phyloP scores from a whole-genome alignment of 768 basidiomycete species.

The Nidularia pulvinata region DNA sequence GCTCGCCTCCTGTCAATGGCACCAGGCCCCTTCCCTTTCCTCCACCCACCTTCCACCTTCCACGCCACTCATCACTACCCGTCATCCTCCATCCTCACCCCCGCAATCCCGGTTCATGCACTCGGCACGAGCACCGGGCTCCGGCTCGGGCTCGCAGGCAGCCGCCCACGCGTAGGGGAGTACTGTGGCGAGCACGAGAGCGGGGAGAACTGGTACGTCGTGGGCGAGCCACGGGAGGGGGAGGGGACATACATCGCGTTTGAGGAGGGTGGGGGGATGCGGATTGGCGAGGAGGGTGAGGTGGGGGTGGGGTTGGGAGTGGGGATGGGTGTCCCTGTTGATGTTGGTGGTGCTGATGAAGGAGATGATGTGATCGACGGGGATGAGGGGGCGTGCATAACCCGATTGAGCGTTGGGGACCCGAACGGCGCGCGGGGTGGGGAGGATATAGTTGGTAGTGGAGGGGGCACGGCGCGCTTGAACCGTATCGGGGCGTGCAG shows the following conservation, averaged over 20 bases:
- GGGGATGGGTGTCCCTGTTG: not conserved
- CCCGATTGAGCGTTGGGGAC: not conserved
- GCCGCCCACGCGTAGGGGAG: not conserved
- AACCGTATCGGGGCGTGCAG: constrained; percentile 5
- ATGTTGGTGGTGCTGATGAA: not conserved
- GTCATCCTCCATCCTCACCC: not conserved
- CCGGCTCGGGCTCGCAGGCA: not conserved
- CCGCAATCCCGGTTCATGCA: not conserved
- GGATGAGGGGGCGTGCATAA: no score
- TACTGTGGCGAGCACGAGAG: not conserved
- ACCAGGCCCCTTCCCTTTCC: not conserved
- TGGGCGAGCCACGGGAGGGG: not conserved
- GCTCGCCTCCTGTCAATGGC: not conserved
- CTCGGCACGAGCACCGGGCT: not conserved
- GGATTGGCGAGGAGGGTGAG: not conserved
- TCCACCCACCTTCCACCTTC: not conserved
- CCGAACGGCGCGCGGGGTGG: not conserved
- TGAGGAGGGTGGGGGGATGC: not conserved
- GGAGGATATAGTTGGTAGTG: not conserved
- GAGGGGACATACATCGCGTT: not conserved
- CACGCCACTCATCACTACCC: not conserved
- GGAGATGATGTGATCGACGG: no score
- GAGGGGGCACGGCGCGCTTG: constrained; percentile 1
- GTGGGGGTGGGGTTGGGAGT: not conserved
- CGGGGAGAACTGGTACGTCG: not conserved